These are phyloP conservation scores for Musa beccarii DNA, from an alignment of 176 grass and related monocot species.

Conservation along the genomic window DNA sequence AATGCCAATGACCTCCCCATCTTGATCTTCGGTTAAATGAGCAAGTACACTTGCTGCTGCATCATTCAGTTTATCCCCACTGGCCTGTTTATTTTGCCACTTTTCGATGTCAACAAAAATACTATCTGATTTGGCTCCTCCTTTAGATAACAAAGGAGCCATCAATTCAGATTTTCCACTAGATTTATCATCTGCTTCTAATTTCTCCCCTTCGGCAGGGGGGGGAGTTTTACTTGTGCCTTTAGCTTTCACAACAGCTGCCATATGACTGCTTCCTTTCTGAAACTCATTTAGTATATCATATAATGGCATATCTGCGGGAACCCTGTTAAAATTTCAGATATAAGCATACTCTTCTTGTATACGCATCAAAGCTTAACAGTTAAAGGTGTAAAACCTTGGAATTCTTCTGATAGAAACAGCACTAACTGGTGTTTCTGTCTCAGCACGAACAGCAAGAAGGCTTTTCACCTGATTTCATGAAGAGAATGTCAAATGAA, in stretches of 20 bases:
- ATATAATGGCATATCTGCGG: conserved; percentile 94
- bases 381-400: conserved; percentile 39
- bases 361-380: conserved; percentile 20
- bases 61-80: conserved; percentile 40
- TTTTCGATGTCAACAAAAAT: conserved; percentile 77
- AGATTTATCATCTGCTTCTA: conserved; percentile 33
- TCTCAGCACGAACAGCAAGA: conserved; percentile 98
- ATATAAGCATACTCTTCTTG: not conserved
- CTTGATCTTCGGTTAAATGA: conserved; percentile 78
- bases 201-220: conserved; percentile 24
- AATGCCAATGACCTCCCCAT: conserved; percentile 96
- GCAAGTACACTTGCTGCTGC: conserved; percentile 23
- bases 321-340: conserved; percentile 60
- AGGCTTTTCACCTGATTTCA: conserved; percentile 89
- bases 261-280: conserved; percentile 99
- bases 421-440: conserved; percentile 96
- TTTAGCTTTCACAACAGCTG: conserved; percentile 75
- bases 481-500: not conserved
- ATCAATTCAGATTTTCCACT: conserved; percentile 28
- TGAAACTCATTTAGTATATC: conserved; percentile 99
- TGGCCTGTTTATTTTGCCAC: conserved; percentile 42
- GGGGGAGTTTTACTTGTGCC: conserved; percentile 37
- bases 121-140: conserved; percentile 35
- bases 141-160: conserved; percentile 61
- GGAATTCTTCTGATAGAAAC: conserved; percentile 99